These are phyloP conservation scores for Articulospora tetracladia DNA, from an alignment of 495 filamentous ascomycete species.

Conservation along the genomic window DNA sequence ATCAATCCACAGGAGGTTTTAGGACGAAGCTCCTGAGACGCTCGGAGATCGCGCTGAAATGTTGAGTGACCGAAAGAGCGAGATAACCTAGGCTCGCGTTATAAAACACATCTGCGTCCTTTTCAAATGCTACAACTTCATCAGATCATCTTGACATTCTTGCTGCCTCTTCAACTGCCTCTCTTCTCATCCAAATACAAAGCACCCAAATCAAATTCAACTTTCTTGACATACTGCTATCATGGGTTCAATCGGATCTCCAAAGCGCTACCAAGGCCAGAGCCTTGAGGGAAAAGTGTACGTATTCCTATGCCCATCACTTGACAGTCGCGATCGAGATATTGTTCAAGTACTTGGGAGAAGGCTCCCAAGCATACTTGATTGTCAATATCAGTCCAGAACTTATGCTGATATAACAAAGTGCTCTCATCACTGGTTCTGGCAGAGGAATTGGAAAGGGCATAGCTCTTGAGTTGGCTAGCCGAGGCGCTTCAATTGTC, in stretches of 20 bases:
- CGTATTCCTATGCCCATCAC: not conserved
- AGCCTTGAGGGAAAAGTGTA: conserved; percentile 4
- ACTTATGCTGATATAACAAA: conserved; percentile 36
- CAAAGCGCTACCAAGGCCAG: not conserved
- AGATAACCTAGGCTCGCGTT: too few relatives aligned
- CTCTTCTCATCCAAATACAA: too few relatives aligned
- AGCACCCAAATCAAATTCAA: too few relatives aligned
- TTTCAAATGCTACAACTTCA: too few relatives aligned
- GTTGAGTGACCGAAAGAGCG: not conserved
- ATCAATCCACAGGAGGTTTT: not conserved
- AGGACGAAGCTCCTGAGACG: not conserved
- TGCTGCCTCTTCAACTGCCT: too few relatives aligned
- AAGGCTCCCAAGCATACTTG: too few relatives aligned
- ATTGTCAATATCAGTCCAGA: not conserved
- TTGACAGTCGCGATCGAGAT: not conserved
- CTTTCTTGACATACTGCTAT: not conserved
- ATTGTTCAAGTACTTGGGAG: too few relatives aligned
- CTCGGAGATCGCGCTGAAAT: not conserved
- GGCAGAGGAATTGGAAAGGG: conserved; percentile 71
- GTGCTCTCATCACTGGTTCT: conserved; percentile 70
- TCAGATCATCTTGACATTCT: too few relatives aligned
- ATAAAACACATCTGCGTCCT: too few relatives aligned
- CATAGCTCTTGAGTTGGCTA: conserved; percentile 72
- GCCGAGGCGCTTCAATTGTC: conserved; percentile 65
- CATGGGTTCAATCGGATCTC: conserved; percentile 7